Evolutionary conservation across 2,329 filamentous ascomycete species (phyloP).

Genomic region (Rhytidhysteron rufulum): DNA sequence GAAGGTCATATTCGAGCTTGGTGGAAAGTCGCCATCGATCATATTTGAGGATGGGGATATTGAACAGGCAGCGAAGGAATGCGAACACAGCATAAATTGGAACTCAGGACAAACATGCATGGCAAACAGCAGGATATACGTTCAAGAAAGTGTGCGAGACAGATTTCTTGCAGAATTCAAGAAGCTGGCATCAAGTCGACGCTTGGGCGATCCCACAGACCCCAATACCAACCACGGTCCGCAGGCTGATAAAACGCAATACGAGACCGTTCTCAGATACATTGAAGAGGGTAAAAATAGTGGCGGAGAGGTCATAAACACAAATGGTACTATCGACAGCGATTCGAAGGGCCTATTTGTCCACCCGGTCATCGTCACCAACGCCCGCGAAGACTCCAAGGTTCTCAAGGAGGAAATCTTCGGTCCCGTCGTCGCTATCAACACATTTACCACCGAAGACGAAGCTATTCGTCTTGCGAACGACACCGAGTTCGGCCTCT

Average conservation of each 20-base stretch:
- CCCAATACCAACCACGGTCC: constrained; percentile 7
- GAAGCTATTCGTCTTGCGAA: constrained; percentile 14
- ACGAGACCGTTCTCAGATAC: constrained; percentile 10
- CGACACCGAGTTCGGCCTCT: constrained; percentile 11
- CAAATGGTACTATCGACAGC: constrained; percentile 7
- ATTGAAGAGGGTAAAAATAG: constrained; percentile 10
- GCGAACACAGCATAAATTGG: constrained; percentile 1
- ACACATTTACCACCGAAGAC: constrained; percentile 13
- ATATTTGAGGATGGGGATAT: constrained; percentile 44
- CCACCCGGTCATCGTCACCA: constrained; percentile 11
- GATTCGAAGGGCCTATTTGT: constrained; percentile 10
- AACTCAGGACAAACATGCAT: constrained; percentile 8
- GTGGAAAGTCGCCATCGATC: constrained; percentile 40
- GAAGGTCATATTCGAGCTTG: constrained; percentile 40
- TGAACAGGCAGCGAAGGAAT: constrained; percentile 28
- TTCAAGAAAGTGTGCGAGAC: constrained; percentile 9
- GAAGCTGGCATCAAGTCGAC: constrained; percentile 3
- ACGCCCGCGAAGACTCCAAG: constrained; percentile 6
- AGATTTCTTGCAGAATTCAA: constrained; percentile 8
- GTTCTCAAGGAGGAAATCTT: constrained; percentile 15
- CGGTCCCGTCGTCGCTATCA: constrained; percentile 12
- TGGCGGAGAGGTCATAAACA: too few relatives aligned
- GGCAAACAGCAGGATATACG: constrained; percentile 6
- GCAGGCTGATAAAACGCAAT: constrained; percentile 10
- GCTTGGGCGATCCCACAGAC: constrained; percentile 3